Evolutionary conservation across 2,329 filamentous ascomycete genomes (phyloP), one percentile per base, ranked within the genome.

Genomic region (Fusarium heterosporum): DNA sequence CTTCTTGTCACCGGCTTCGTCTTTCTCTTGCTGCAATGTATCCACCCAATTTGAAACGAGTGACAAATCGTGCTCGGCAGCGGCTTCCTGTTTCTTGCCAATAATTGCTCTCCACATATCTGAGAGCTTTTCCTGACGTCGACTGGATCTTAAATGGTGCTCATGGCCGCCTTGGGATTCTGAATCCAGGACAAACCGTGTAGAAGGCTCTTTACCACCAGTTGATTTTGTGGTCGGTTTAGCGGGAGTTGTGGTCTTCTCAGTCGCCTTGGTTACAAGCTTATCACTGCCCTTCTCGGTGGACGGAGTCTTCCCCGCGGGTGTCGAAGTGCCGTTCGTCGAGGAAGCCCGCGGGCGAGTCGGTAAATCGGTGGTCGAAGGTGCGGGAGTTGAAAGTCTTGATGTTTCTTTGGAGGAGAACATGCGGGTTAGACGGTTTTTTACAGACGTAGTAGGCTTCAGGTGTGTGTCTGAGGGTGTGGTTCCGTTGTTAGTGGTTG

Each of bases 31-130:
- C 77, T 93, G 93, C 71, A 97, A 85, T 65, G 96, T 94, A 77
- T 97, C 95, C 55, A 97, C 94, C 95, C 95, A 98, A 72, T 89
- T 94, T 28, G 94, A 96, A 82, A 98, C 96, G 55, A 99, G 85
- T 9, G 95, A 98, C 43, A 98, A 82, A 69, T 96, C 93, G 75
- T 93, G 88, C 63, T 96, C 92, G 28, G 89, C 91, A 22, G 89
- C 84, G 19, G 83, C 81, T 16, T 94, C 92, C 75, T 92, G 91
- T 79, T 93, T 94, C 79, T 92, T 93, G 67, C 93, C 93, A 52
- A 98, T 85, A 72, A 97, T 87, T 70, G 90, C 90, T 71, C 93
- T 91, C 79, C 97, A 90, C 88, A 98, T 92, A 77, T 96, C 93
- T 19, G 92, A 90, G 55, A 99, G 84, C 80, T 97, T 98, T 80